These are phyloP conservation scores for Aristolochia fimbriata DNA, from an alignment of 164 flowering plant species.

Conservation along the genomic window DNA sequence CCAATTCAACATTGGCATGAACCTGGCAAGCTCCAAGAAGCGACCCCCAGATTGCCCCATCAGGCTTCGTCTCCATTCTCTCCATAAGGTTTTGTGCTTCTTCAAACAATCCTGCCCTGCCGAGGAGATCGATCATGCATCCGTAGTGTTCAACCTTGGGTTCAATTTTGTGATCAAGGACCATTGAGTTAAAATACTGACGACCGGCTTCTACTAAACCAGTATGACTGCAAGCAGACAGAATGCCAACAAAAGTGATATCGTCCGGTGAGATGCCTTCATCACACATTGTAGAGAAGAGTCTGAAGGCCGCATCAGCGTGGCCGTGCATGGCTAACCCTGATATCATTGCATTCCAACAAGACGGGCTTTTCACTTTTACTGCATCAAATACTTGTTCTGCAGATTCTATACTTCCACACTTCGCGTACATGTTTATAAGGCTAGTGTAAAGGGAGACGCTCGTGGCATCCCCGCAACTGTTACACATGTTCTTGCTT, in stretches of 20 bases:
- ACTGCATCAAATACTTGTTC: conserved; percentile 36
- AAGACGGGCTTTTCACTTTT: conserved; percentile 30
- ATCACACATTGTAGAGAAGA: conserved; percentile 37
- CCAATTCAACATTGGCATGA: conserved; percentile 35
- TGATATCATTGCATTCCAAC: conserved; percentile 70
- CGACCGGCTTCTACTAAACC: conserved; percentile 47
- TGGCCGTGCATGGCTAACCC: conserved; percentile 59
- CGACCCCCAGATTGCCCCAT: conserved; percentile 63
- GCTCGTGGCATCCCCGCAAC: conserved; percentile 11
- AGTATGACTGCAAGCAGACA: conserved; percentile 62
- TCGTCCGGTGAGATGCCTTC: conserved; percentile 51
- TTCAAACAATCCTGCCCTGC: conserved; percentile 49
- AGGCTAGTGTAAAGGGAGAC: conserved; percentile 45
- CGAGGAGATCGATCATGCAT: conserved; percentile 55
- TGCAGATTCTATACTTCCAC: conserved; percentile 62
- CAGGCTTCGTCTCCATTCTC: conserved; percentile 44
- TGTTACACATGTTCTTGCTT: conserved; percentile 5
- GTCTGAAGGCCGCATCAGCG: conserved; percentile 29
- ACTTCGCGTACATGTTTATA: conserved; percentile 69
- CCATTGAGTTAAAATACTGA: conserved; percentile 35
- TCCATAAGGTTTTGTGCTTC: conserved; percentile 41
- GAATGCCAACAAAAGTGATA: conserved; percentile 51
- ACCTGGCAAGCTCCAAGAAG: conserved; percentile 49
- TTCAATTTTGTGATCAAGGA: conserved; percentile 23
- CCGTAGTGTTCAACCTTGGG: conserved; percentile 60